Evolutionary conservation across 805 yeast species (phyloP).

Genomic region (Candida oleophila): DNA sequence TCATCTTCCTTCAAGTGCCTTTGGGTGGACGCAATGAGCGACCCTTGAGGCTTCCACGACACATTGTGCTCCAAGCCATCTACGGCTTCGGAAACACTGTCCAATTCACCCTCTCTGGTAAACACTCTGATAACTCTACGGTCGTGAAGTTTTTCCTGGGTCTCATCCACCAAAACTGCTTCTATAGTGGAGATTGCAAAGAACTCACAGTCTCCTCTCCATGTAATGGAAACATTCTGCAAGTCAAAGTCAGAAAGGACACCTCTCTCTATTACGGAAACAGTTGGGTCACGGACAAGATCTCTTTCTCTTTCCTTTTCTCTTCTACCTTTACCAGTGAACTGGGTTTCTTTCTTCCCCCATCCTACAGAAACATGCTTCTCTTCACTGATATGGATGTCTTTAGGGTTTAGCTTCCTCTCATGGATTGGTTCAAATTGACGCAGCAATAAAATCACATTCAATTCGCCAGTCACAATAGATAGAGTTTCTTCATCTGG

Average conservation of each 20-base stretch:
- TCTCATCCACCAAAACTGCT: conserved; percentile 41
- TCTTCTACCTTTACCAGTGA: conserved; percentile 88
- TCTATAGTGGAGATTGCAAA: conserved; percentile 70
- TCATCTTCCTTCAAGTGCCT: conserved; percentile 56
- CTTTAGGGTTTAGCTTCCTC: conserved; percentile 53
- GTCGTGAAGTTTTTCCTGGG: conserved; percentile 28
- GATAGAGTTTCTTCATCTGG: conserved; percentile 86
- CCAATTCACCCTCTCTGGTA: conserved; percentile 72
- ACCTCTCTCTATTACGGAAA: conserved; percentile 73
- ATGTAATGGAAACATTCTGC: conserved; percentile 53
- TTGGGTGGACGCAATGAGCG: conserved; percentile 79
- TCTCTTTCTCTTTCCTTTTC: conserved; percentile 63
- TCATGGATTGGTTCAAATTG: conserved; percentile 79
- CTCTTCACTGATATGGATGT: conserved; percentile 56
- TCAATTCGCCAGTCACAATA: conserved; percentile 60
- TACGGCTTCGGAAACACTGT: conserved; percentile 85
- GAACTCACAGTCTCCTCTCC: conserved; percentile 95
- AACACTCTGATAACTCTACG: conserved; percentile 85
- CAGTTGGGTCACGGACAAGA: conserved; percentile 82
- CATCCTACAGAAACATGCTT: conserved; percentile 96
- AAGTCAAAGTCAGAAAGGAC: conserved; percentile 55
- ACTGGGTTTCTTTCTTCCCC: conserved; percentile 97
- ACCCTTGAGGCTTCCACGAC: conserved; percentile 91
- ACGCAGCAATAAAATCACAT: conserved; percentile 67
- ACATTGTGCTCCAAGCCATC: conserved; percentile 73